phyloP scores from a whole-genome alignment of 495 filamentous ascomycete species.

The Durotheca rogersii region DNA sequence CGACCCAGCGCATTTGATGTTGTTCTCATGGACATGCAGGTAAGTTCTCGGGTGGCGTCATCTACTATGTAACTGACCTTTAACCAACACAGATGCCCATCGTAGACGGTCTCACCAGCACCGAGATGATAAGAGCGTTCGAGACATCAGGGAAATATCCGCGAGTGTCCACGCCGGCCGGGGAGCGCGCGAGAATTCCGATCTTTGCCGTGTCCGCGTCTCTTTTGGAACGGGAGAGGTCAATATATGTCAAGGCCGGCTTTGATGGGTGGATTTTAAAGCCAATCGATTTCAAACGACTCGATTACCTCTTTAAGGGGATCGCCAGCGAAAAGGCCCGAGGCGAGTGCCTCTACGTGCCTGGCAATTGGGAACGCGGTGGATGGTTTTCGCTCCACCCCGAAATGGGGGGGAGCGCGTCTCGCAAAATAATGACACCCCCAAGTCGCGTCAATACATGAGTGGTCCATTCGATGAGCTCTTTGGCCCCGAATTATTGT shows the following conservation, averaged over 20 bases:
- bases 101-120: slow-evolving; percentile 80
- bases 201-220: slow-evolving; percentile 92
- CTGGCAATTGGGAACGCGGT: slow-evolving; percentile 70
- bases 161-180: slow-evolving; percentile 50
- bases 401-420: not conserved
- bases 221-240: slow-evolving; percentile 66
- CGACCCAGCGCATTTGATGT: slow-evolving; percentile 67
- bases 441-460: not conserved
- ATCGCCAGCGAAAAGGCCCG: slow-evolving; percentile 53
- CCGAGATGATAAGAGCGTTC: slow-evolving; percentile 75
- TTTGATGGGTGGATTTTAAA: slow-evolving; percentile 91
- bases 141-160: slow-evolving; percentile 52
- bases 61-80: slow-evolving; percentile 1
- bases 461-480: not conserved
- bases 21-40: slow-evolving; percentile 97
- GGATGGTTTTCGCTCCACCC: slow-evolving; percentile 60
- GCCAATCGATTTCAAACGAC: slow-evolving; percentile 69
- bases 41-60: slow-evolving; percentile 42
- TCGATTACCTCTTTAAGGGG: slow-evolving; percentile 61
- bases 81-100: slow-evolving; percentile 75
- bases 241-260: slow-evolving; percentile 73
- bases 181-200: slow-evolving; percentile 61
- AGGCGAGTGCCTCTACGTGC: slow-evolving; percentile 53
- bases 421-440: not conserved
- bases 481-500: not conserved